Base-by-base conservation (phyloP, 192 early-diverging fungal genomes). In the Powellomyces hirtus region DNA sequence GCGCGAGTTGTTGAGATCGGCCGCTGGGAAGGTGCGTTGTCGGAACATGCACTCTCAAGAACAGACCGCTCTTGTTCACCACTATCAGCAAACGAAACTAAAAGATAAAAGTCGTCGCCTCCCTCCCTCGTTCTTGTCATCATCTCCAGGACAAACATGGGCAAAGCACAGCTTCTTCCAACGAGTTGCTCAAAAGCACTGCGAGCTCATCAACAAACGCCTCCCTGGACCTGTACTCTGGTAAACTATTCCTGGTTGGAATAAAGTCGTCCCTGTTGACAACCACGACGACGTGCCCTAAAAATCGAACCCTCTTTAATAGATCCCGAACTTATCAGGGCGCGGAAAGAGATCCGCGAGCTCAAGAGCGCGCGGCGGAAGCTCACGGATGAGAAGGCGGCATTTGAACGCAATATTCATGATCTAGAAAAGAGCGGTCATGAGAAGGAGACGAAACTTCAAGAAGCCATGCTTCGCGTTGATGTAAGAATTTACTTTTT, bases 271-370 rank as follows among this genome's bases (percentile, higher is more conserved):
- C n/a, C n/a, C n/a, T n/a, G n/a, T n/a, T n/a, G n/a, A n/a, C n/a
- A n/a, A n/a, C n/a, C n/a, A n/a, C n/a, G n/a, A n/a, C n/a, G n/a
- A n/a, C n/a, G n/a, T n/a, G n/a, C n/a, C n/a, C n/a, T n/a, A n/a
- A n/a, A n/a, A n/a, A n/a, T n/a, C n/a, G n/a, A n/a, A n/a, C n/a
- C n/a, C n/a, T n/a, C n/a, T n/a, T n/a, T n/a, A 62, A 26, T 24
- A 62, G 59, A 64, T 50, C 67, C 67, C 24, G 67, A 69, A 27
- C 37, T 69, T 7, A 34, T 60, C 38, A 69, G 60, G 40, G 40
- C 46, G 16, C 67, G 67, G 29, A 59, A 37, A 24, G 67, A 59
- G 36, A 60, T 69, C n/a, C 22, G 58, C 4, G 67, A 69, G 8
- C 26, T 72, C 22, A 53, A 59, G 35, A 62, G 40, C 5, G 22